Conservation (phyloP, 2,329 filamentous ascomycete genomes). For the Westerdykella sp. region DNA sequence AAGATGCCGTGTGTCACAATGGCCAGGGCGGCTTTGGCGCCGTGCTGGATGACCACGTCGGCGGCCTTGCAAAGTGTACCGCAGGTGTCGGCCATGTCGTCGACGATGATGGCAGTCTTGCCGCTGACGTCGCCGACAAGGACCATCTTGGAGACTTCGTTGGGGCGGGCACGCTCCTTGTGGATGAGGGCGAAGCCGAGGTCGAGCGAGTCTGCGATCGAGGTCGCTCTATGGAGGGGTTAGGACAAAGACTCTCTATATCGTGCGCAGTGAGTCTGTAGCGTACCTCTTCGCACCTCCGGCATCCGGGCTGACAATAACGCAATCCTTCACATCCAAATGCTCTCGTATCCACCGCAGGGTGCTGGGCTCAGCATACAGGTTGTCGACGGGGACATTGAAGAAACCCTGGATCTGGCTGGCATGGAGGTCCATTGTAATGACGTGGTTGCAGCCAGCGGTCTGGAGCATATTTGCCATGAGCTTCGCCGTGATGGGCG, state of each 20-base stretch:
- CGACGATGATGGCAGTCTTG: conserved; percentile 91
- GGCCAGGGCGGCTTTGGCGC: conserved; percentile 81
- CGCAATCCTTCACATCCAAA: conserved; percentile 70
- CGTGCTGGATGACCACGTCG: conserved; percentile 78
- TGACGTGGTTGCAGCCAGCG: conserved; percentile 85
- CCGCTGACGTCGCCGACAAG: conserved; percentile 91
- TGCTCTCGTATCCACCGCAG: conserved; percentile 89
- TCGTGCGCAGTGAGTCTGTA: neutral
- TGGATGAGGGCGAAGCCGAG: conserved; percentile 90
- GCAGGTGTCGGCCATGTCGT: conserved; percentile 97
- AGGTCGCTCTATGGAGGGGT: conserved; percentile 59
- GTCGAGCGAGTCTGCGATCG: conserved; percentile 86
- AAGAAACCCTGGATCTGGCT: conserved; percentile 96
- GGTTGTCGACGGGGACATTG: conserved; percentile 72
- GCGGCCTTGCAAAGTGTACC: conserved; percentile 85
- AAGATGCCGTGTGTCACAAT: conserved; percentile 94
- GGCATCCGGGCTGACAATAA: conserved; percentile 92
- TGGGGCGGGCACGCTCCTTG: conserved; percentile 87
- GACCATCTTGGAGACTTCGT: conserved; percentile 88
- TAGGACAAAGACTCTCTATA: conserved; percentile 7
- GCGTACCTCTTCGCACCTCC: conserved; percentile 80
- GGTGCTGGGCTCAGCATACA: conserved; percentile 91
- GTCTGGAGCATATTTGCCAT: conserved; percentile 98
- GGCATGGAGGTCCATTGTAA: conserved; percentile 93
- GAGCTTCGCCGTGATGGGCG: conserved; percentile 92